Percentiles rank a stretch among this genome's conserved stretches.
These are phyloP conservation scores for Dovyalis caffra DNA, from an alignment of 345 rosid species.

Conservation along the genomic window DNA sequence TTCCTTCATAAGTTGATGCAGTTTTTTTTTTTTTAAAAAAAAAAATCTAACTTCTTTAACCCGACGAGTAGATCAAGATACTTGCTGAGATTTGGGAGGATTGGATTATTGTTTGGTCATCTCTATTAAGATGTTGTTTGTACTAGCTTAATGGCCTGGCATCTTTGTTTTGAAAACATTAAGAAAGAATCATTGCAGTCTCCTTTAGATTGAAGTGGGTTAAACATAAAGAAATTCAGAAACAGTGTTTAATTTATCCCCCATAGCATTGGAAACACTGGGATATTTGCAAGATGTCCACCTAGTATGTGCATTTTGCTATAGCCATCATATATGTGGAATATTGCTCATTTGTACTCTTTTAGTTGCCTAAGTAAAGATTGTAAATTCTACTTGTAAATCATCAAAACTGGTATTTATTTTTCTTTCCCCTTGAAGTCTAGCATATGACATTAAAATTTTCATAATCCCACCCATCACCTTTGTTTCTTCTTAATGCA, in stretches of 20 bases:
- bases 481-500: conserved; percentile 30
- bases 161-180: not conserved
- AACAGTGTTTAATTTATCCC: not conserved
- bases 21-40: not conserved
- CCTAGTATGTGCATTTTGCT: not conserved
- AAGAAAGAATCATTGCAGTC: not conserved
- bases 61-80: not conserved
- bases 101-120: not conserved
- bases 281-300: not conserved
- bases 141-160: not conserved
- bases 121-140: not conserved
- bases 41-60: not conserved
- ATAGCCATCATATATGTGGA: not conserved
- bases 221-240: not conserved
- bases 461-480: not conserved
- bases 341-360: no score
- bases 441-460: not conserved
- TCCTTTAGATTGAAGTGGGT: not conserved
- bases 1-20: not conserved
- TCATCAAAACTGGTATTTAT: not conserved
- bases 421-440: not conserved
- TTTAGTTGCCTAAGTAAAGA: no score
- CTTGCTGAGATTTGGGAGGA: not conserved
- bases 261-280: no score
- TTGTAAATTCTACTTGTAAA: not conserved